These are phyloP conservation scores for Leccinum broughii DNA, from an alignment of 768 basidiomycete genomes.

Conservation along the genomic window DNA sequence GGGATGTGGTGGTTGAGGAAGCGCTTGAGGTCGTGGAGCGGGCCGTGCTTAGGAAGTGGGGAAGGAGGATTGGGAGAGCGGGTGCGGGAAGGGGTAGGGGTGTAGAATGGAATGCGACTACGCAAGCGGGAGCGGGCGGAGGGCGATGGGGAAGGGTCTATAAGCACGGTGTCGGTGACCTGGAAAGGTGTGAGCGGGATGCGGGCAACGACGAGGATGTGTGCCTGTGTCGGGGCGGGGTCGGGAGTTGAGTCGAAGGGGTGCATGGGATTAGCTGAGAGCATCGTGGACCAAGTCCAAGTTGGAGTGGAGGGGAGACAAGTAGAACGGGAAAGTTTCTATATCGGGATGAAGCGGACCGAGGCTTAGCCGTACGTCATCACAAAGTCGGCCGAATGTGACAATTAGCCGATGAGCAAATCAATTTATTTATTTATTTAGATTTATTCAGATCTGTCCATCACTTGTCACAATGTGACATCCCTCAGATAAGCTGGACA, in stretches of 20 bases:
- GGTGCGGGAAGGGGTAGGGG: background rate
- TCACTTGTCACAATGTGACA: background rate
- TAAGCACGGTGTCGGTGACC: background rate
- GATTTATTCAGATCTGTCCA: background rate
- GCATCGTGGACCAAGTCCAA: constrained; percentile 29
- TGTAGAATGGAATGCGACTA: constrained; percentile 31
- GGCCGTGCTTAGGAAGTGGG: constrained; percentile 48
- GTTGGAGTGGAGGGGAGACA: background rate
- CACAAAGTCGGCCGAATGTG: constrained; percentile 16
- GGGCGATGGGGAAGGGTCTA: background rate
- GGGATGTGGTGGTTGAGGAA: constrained; percentile 93
- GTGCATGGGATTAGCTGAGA: constrained; percentile 41
- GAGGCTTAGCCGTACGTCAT: constrained; percentile 13
- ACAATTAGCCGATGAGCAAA: background rate
- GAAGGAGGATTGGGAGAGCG: constrained; percentile 3
- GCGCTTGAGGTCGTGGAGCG: constrained; percentile 90
- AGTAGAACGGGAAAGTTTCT: constrained; percentile 6
- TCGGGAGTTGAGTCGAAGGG: constrained; percentile 13
- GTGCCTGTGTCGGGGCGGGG: background rate
- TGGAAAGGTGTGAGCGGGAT: background rate
- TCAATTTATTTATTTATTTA: background rate
- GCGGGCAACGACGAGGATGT: background rate
- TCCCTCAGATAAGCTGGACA: background rate
- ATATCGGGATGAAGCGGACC: constrained; percentile 23
- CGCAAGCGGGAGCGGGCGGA: constrained; percentile 32